Evolutionary conservation across 1,284 basidiomycete genomes (phyloP), one percentile per base, ranked within the genome.

Genomic region (Irpex rosettiformis): DNA sequence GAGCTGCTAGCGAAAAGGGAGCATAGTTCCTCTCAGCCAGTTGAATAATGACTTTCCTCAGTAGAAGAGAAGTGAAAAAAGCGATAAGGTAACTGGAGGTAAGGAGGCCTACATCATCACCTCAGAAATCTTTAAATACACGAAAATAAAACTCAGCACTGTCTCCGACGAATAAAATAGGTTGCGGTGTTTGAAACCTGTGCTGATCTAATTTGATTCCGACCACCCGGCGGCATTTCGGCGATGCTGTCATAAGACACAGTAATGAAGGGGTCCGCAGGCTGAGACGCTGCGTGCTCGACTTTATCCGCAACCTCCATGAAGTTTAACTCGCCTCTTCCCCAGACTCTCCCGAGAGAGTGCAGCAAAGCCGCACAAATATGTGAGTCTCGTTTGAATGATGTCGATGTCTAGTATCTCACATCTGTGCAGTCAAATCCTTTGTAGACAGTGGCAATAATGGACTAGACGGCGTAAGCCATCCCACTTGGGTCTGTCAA

Each of bases 281-380:
- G 7, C 22, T 24, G 48, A 21, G 25, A n/a, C n/a, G n/a, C n/a
- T 22, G 18, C 16, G 18, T 10, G 8, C 3, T 8, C 48, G 10
- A 51, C 21, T 22, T 51, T 28, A 51, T 51, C 55, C 47, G 27
- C 40, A 27, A 52, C 59, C 57, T 33, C 53, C 57, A 87, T 86
- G 83, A 89, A 89, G 69, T 71, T 89, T 52, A 85, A 81, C 64
- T 83, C 77, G 22, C 86, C 87, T 18, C 69, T 91, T 25, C 89
- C 89, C 18, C 89, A 91, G 67, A 71, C 85, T 1, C 73, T 91
- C 37, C 81, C 82, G 13, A 91, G 87, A 64, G 89, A 91, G 75
- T 91, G 89, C 66, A 70, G 73, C 52, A 91, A 91, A 68, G 89
- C 89, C 52, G 81, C 86, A 4, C 88, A 83, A 65, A 91, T 89